Conservation (phyloP, 805 yeast species). For the Starmerella bombi region DNA sequence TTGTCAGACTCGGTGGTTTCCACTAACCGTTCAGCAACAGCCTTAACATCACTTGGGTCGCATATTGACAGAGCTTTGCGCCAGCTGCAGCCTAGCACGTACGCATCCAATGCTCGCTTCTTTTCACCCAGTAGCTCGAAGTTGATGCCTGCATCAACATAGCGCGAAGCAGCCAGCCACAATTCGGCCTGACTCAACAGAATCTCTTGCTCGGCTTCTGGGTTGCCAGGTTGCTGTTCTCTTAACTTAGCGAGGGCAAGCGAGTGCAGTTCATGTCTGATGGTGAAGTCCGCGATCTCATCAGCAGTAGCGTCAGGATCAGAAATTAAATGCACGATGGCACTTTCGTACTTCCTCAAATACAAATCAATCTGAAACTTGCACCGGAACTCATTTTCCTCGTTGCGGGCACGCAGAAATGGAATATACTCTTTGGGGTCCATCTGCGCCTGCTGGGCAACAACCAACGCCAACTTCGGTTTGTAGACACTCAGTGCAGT, state of each 20-base stretch:
- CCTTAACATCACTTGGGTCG: slow-evolving; percentile 28
- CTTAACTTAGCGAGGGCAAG: slow-evolving; percentile 39
- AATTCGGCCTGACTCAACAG: slow-evolving; percentile 49
- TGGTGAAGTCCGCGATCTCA: slow-evolving; percentile 58
- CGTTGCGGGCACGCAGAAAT: slow-evolving; percentile 67
- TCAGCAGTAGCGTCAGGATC: slow-evolving; percentile 25
- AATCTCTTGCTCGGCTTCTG: slow-evolving; percentile 25
- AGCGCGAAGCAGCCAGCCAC: slow-evolving; percentile 43
- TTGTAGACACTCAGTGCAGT: slow-evolving; percentile 74
- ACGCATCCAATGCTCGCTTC: slow-evolving; percentile 55
- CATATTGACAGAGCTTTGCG: slow-evolving; percentile 58
- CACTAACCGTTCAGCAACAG: slow-evolving; percentile 48
- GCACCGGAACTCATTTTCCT: slow-evolving; percentile 51
- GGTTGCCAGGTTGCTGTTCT: background rate
- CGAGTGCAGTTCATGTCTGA: slow-evolving; percentile 54
- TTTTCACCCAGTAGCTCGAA: slow-evolving; percentile 53
- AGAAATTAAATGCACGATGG: slow-evolving; percentile 45
- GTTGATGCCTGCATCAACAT: slow-evolving; percentile 63
- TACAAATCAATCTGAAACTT: slow-evolving; percentile 68
- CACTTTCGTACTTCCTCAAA: slow-evolving; percentile 54
- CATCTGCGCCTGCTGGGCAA: slow-evolving; percentile 94
- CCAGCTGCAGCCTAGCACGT: slow-evolving; percentile 65
- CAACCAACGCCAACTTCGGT: slow-evolving; percentile 59
- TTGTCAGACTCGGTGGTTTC: slow-evolving; percentile 43
- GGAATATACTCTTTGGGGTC: slow-evolving; percentile 97